These are phyloP conservation scores for Diplodia scrobiculata DNA, from an alignment of 2,329 filamentous ascomycete species.

Conservation along the genomic window DNA sequence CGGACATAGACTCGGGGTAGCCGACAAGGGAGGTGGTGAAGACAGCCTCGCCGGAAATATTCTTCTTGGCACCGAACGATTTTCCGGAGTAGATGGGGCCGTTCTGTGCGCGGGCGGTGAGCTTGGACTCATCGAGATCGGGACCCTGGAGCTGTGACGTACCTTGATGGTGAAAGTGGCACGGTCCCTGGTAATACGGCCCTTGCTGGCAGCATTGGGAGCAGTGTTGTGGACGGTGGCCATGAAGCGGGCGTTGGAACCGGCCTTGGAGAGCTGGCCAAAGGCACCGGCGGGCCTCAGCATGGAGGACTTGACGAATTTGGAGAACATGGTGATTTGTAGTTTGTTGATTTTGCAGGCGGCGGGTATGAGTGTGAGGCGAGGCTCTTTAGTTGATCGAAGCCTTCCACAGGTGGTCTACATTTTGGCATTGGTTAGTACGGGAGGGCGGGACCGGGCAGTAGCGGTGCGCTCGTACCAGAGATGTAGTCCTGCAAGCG, in stretches of 20 bases:
- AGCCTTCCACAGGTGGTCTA: conserved; percentile 69
- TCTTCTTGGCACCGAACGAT: conserved; percentile 93
- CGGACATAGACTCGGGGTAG: conserved; percentile 85
- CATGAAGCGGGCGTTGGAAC: conserved; percentile 55
- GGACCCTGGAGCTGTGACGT: conserved; percentile 36
- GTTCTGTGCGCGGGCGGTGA: conserved; percentile 58
- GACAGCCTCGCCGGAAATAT: conserved; percentile 96
- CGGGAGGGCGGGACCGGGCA: conserved; percentile 27
- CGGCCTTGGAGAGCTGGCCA: conserved; percentile 52
- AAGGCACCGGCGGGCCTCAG: conserved; percentile 47
- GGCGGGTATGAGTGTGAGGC: conserved; percentile 30
- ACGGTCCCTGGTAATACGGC: conserved; percentile 70
- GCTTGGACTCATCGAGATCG: conserved; percentile 7
- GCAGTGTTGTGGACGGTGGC: conserved; percentile 71
- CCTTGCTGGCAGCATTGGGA: conserved; percentile 59
- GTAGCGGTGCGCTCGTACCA: conserved; percentile 48
- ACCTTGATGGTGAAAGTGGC: conserved; percentile 95
- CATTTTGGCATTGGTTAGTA: conserved; percentile 35
- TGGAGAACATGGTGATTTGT: conserved; percentile 54
- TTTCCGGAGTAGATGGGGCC: conserved; percentile 95
- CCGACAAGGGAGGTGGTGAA: conserved; percentile 98
- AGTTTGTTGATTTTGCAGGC: conserved; percentile 27
- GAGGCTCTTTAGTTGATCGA: conserved; percentile 59
- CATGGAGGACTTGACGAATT: conserved; percentile 57
- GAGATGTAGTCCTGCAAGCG: conserved; percentile 63